Evolutionary conservation across 257 asterid species (phyloP), one percentile per base, ranked within the genome.

Genomic region (Solanum gracilifrons): DNA sequence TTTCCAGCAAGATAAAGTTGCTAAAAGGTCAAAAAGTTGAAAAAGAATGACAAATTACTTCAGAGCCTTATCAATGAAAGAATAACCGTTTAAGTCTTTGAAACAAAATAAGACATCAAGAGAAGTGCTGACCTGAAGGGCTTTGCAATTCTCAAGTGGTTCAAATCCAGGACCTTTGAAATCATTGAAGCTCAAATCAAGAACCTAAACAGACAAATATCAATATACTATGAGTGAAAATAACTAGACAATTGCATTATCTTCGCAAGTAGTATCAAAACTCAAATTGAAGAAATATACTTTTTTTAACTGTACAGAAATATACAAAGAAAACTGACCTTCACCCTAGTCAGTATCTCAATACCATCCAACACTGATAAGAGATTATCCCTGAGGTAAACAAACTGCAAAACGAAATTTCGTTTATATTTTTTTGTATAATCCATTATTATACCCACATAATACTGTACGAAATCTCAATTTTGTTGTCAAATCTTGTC

Each of bases 1-100:
- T 97, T 97, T 88, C 99, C 99, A 87, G 99, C 99, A 87, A 97
- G 98, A 91, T 97, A 97, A 27, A 97, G 99, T 97, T 97, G 99
- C 99, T 97, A 93, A 89, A 86, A 71, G 35, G 35, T 46, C 69
- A 92, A 89, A 76, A 71, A 87, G 36, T 80, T 18, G 66, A 46
- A 27, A 35, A 80, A 46, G 39, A 46, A 80, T 46, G 27, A 80
- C 80, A 74, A 69, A 82, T 86, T 79, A 89, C 86, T 31, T 69
- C 86, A 72, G 80, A 66, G 80, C 9, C 39, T 84, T 83, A 36
- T 39, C 39, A 64, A 36, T 66, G 68, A 86, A 16, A 79, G 84
- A 76, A 35, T 39, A 76, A 76, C 27, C 20, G 2, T 80, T 51
- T 5, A 80, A 74, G 48, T 88, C 69, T 39, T 73, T 27, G 37